Base-by-base conservation (phyloP, 2,329 filamentous ascomycete species). In the Hymenoscyphus fructigenus region DNA sequence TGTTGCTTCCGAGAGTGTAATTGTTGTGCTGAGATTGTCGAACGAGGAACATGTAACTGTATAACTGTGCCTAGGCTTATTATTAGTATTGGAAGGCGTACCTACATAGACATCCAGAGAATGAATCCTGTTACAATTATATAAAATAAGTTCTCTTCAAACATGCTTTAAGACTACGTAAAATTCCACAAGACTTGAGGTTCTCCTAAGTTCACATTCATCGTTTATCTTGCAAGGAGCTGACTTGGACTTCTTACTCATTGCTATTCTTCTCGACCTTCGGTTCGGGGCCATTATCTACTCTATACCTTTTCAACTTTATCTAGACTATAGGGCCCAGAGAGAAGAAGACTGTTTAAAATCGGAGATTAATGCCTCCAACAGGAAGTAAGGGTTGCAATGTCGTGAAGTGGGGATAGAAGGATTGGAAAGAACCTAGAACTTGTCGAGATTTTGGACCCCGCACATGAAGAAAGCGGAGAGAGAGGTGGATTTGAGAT, bases 271-370 rank as follows among this genome's bases (percentile, higher is more conserved):
- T 58, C 23, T 58, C 36, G 55, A 26, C 23, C 28, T 57, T 28
- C 32, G 28, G 55, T 57, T 28, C 55, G 55, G 55, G 26, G 55
- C 20, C 7, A 57, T 57, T 23, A 57, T 57, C 28, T 57, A 57
- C 28, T 57, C 5, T 17, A 28, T 57, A 57, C 55, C 28, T 29
- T 29, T 29, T 5, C 28, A 29, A 59, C n/a, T n/a, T n/a, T n/a
- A n/a, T n/a, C n/a, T n/a, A n/a, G n/a, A n/a, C n/a, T n/a, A n/a
- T n/a, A n/a, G 38, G 23, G 57, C 36, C 38, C 26, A 41, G 36
- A 36, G 9, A 38, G 57, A 14, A 34, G 57, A 59, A 38, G n/a
- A 59, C 36, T 5, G 57, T 47, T 47, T 5, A 47, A 47, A 20
- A 47, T 47, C 41, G 41, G 41, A 47, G 17, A 47, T 20, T 47